Evolutionary conservation across 164 flowering plant genomes (phyloP).

Genomic region (Piper longum): DNA sequence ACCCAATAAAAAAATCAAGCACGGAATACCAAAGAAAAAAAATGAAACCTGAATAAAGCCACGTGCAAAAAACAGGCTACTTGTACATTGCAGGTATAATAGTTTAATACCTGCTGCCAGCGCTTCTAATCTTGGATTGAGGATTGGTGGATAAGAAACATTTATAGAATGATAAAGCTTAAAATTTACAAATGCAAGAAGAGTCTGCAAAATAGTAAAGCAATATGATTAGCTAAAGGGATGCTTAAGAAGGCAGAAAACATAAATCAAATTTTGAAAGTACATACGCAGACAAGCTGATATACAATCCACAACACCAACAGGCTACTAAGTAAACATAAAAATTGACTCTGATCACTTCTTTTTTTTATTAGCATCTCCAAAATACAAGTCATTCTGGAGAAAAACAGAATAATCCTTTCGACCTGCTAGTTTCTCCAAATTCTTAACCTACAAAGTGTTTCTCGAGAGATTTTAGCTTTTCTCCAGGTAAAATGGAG

Average conservation of each 20-base stretch:
- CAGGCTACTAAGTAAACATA: not conserved
- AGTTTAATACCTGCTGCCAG: slow-evolving; percentile 62
- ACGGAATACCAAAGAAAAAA: not conserved
- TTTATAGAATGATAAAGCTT: slow-evolving; percentile 66
- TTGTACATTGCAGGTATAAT: not conserved
- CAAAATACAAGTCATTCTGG: too few relatives aligned
- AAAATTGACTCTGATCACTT: too few relatives aligned
- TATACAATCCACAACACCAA: not conserved
- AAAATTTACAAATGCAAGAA: slow-evolving; percentile 62
- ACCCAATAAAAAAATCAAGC: not conserved
- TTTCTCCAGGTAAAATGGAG: too few relatives aligned
- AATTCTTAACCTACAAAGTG: too few relatives aligned
- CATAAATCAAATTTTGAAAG: not conserved
- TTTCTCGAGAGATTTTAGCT: too few relatives aligned
- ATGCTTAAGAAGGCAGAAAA: not conserved
- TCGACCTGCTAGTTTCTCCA: too few relatives aligned
- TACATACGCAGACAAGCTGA: not conserved
- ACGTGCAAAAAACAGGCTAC: not conserved
- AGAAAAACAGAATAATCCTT: too few relatives aligned
- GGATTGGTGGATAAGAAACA: slow-evolving; percentile 83
- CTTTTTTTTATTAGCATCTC: too few relatives aligned
- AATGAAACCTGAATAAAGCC: not conserved
- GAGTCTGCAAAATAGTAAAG: slow-evolving; percentile 42
- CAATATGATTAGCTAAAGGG: not conserved
- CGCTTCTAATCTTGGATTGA: slow-evolving; percentile 77